These are phyloP conservation scores for Aspergillus saccharolyticus DNA, from an alignment of 495 filamentous ascomycete species.

Conservation along the genomic window DNA sequence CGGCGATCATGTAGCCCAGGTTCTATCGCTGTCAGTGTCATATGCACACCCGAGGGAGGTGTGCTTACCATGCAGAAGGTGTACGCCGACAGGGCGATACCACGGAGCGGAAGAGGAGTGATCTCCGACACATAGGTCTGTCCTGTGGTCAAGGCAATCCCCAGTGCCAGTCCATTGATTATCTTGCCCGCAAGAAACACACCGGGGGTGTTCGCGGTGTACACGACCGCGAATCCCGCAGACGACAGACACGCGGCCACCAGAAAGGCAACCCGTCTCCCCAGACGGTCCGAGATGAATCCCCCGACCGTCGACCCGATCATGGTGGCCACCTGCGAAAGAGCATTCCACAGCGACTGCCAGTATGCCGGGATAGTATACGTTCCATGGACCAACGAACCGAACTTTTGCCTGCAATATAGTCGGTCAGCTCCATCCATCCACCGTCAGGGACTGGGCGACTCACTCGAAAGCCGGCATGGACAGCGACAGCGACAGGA, in stretches of 20 bases:
- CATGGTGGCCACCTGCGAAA: conserved; percentile 22
- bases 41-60: too few species aligned
- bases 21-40: conserved; percentile 4
- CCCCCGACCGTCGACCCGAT: conserved; percentile 21
- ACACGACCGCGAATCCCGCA: conserved; percentile 21
- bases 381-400: conserved; percentile 6
- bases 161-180: conserved; percentile 17
- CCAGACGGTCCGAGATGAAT: conserved; percentile 20
- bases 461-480: conserved; percentile 26
- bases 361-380: conserved; percentile 25
- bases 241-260: conserved; percentile 15
- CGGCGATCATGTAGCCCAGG: conserved; percentile 15
- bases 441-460: neutral
- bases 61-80: conserved; percentile 20
- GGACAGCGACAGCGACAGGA: conserved; percentile 18
- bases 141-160: conserved; percentile 17
- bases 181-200: conserved; percentile 28
- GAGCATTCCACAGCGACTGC: conserved; percentile 28
- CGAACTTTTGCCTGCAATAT: conserved; percentile 11
- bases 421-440: neutral
- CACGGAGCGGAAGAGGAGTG: conserved; percentile 19
- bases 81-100: conserved; percentile 19
- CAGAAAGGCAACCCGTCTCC: conserved; percentile 17
- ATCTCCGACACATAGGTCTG: conserved; percentile 29
- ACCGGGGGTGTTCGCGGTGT: conserved; percentile 12